These are phyloP conservation scores for Mycena crocata DNA, from an alignment of 768 basidiomycete species.

Conservation along the genomic window DNA sequence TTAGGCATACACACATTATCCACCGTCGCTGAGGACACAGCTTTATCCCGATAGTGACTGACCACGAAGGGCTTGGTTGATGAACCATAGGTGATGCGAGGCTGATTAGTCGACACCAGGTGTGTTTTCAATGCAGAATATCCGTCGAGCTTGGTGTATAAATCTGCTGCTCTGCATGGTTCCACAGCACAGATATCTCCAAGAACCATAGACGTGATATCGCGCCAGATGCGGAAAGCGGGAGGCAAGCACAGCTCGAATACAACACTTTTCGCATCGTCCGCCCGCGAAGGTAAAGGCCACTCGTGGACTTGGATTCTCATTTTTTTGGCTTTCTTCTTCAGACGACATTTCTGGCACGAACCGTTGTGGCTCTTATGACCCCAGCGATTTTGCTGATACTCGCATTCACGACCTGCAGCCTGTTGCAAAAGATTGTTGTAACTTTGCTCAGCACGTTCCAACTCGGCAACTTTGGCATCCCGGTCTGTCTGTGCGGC, in stretches of 20 bases:
- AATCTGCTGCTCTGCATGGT: conserved; percentile 18
- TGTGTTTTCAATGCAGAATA: too few species aligned
- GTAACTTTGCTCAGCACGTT: conserved; percentile 35
- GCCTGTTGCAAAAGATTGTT: conserved; percentile 27
- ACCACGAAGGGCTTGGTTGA: too few species aligned
- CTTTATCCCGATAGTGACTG: too few species aligned
- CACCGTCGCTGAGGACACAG: too few species aligned
- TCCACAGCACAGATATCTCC: conserved; percentile 32
- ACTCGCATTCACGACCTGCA: conserved; percentile 14
- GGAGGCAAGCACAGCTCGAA: conserved; percentile 57
- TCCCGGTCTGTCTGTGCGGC: conserved; percentile 35
- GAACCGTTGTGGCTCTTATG: conserved; percentile 29
- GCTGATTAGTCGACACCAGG: too few species aligned
- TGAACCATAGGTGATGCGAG: too few species aligned
- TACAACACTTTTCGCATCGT: conserved; percentile 43
- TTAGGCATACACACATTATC: too few species aligned
- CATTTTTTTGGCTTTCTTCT: conserved; percentile 31
- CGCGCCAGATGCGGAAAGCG: conserved; percentile 57
- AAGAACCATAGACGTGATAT: too few species aligned
- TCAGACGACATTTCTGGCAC: conserved; percentile 40
- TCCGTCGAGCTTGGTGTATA: conserved; percentile 11
- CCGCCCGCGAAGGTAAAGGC: conserved; percentile 51
- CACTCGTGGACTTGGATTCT: conserved; percentile 55
- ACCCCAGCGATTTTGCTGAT: neutral
- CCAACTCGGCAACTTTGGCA: conserved; percentile 43